These are phyloP conservation scores for Schwanniomyces yamadae DNA, from an alignment of 805 yeast species.

Conservation along the genomic window DNA sequence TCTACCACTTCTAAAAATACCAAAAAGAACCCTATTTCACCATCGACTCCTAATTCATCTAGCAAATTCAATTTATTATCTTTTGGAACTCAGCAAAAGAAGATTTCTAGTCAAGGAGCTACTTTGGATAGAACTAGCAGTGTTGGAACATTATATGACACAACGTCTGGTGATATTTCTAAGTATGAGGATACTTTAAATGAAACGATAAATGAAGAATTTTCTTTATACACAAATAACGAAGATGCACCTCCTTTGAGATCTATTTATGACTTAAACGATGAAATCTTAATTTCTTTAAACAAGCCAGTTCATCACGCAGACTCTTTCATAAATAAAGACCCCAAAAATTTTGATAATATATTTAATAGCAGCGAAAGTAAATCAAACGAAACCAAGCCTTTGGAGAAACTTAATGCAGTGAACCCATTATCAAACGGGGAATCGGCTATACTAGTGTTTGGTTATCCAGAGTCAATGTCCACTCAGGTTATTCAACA, in stretches of 20 bases:
- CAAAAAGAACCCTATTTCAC: slow-evolving; percentile 7
- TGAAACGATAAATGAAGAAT: slow-evolving; percentile 29
- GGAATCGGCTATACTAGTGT: slow-evolving; percentile 75
- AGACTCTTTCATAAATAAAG: slow-evolving; percentile 43
- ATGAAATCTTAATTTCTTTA: slow-evolving; percentile 38
- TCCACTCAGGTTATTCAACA: slow-evolving; percentile 66
- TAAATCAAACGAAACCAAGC: slow-evolving; percentile 6
- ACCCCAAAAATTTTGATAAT: slow-evolving; percentile 46
- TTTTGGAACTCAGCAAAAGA: slow-evolving; percentile 31
- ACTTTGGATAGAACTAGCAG: slow-evolving; percentile 18
- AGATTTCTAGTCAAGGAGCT: slow-evolving; percentile 13
- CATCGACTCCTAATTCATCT: slow-evolving; percentile 7
- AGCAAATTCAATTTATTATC: slow-evolving; percentile 35
- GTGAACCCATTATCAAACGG: slow-evolving; percentile 25
- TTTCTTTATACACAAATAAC: slow-evolving; percentile 23
- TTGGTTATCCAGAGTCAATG: slow-evolving; percentile 82
- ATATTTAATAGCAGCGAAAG: slow-evolving; percentile 34
- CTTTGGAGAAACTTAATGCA: slow-evolving; percentile 10
- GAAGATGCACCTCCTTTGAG: slow-evolving; percentile 51
- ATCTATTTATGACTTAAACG: slow-evolving; percentile 50
- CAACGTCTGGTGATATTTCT: slow-evolving; percentile 17
- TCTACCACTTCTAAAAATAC: slow-evolving; percentile 16
- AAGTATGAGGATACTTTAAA: slow-evolving; percentile 30
- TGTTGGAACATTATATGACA: slow-evolving; percentile 21
- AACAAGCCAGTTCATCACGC: slow-evolving; percentile 34